Conservation (phyloP, 306 rosid genomes). For the apple (Malus domestica) region ASM211411v1 NC_041803.1:16411501-16412000, state of each 20-base stretch:
- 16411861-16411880: not conserved
- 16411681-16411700: constrained; percentile 20
- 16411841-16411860: constrained; percentile 13
- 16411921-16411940: not conserved
- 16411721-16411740: constrained; percentile 26
- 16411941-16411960: not conserved
- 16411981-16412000: too few species aligned
- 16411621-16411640: not conserved
- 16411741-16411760: constrained; percentile 22
- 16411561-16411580: constrained; percentile 38
- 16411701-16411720: not conserved
- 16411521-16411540: not conserved
- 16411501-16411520: constrained; percentile 11
- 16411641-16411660: constrained; percentile 31
- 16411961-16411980: not conserved
- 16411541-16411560: constrained; percentile 25
- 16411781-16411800: constrained; percentile 37
- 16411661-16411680: constrained; percentile 28
- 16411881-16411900: not conserved
- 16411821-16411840: constrained; percentile 27
- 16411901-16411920: not conserved
- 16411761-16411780: constrained; percentile 22
- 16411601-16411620: constrained; percentile 34
- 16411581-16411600: constrained; percentile 46
- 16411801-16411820: constrained; percentile 61